These are phyloP conservation scores for Picea abies DNA, from an alignment of 83 land plant species.

Conservation along the genomic window DNA sequence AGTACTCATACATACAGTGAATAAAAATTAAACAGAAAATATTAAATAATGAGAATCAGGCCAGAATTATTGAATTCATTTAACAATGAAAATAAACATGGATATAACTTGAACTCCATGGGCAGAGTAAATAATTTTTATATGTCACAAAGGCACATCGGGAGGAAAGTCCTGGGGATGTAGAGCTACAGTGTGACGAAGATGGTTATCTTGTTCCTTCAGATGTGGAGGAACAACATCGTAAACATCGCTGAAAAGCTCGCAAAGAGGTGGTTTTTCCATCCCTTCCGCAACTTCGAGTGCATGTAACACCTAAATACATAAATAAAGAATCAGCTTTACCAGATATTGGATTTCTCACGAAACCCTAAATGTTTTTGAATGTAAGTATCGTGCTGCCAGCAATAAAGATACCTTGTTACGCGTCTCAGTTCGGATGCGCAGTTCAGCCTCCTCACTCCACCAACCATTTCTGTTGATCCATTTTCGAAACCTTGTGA, in stretches of 20 bases:
- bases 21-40: too few species aligned
- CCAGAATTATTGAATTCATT: too few species aligned
- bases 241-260: conserved; percentile 46
- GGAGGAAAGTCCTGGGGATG: conserved; percentile 32
- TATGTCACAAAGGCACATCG: conserved; percentile 16
- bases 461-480: conserved; percentile 40
- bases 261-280: conserved; percentile 28
- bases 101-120: too few species aligned
- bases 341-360: too few species aligned
- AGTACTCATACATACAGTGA: too few species aligned
- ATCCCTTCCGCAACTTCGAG: conserved; percentile 28
- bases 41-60: too few species aligned
- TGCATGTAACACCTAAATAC: conserved; percentile 34
- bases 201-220: conserved; percentile 36
- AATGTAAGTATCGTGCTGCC: too few species aligned
- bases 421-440: conserved; percentile 22
- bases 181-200: conserved; percentile 12
- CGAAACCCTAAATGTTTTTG: too few species aligned
- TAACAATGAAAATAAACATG: too few species aligned
- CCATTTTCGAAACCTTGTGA: conserved; percentile 38
- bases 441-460: conserved; percentile 20
- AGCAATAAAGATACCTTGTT: not conserved
- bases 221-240: conserved; percentile 33
- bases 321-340: not conserved
- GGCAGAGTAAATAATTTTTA: too few species aligned